Evolutionary conservation across 1,284 basidiomycete species (phyloP), one percentile per base, ranked within the genome.

Genomic region (Rhodofomes roseus): DNA sequence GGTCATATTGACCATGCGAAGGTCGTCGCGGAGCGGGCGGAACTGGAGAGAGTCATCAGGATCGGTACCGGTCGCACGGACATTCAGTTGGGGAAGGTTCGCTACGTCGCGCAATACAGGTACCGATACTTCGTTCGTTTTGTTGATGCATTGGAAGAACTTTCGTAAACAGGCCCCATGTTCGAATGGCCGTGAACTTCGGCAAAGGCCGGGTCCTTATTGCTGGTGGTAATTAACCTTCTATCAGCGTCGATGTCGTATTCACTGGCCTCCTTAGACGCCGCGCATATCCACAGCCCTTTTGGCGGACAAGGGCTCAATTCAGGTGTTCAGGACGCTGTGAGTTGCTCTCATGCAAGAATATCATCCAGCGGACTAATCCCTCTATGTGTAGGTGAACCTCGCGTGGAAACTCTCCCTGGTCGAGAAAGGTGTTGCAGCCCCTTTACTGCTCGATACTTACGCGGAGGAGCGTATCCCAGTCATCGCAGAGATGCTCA

Each of bases 111-210:
- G 8, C 53, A 58, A 1, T 60, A 50, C 25, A 54, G 27, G 63
- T 64, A n/a, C 1, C 23, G 11, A n/a, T 31, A 14, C 22, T 36
- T 16, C n/a, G 34, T 23, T 7, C 9, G 23, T n/a, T 5, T 23
- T 31, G 7, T 18, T 8, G 23, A 2, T 2, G 20, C 29, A n/a
- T 18, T 1, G 11, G 27, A 25, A 23, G 14, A 20, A 34, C 20
- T 9, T 4, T 53, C 25, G n/a, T n/a, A 8, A 52, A 11, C 27
- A 77, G 77, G 31, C 70, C 74, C 0, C 76, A 75, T 60, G 72
- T 76, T 40, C 64, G 75, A 1, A 74, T 76, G 71, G 72, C 72
- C 2, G 67, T 74, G 40, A 70, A 69, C 48, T 73, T 79, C 60
- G 61, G 59, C 16, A 66, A 68, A 20, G 76, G 74, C 0, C 62